These are phyloP conservation scores for Mycena rosella DNA, from an alignment of 768 basidiomycete species.

Conservation along the genomic window DNA sequence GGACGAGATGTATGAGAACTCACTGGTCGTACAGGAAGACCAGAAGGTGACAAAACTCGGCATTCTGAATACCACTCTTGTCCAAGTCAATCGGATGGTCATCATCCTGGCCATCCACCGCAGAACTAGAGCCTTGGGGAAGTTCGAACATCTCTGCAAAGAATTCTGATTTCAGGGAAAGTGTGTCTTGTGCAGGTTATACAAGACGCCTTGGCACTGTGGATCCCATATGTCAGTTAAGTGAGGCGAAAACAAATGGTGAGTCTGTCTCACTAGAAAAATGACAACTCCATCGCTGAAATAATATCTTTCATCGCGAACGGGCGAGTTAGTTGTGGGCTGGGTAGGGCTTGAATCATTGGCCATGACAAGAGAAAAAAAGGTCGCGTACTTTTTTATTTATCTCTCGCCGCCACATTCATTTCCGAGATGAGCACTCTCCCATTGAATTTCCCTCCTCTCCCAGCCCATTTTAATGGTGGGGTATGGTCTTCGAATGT, in stretches of 20 bases:
- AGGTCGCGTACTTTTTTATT: background rate
- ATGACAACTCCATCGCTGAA: background rate
- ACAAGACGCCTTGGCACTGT: background rate
- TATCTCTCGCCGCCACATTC: background rate
- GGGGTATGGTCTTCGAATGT: constrained; percentile 9
- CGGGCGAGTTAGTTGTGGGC: background rate
- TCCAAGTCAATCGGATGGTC: background rate
- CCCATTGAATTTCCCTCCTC: background rate
- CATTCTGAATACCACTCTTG: background rate
- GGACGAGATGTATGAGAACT: background rate
- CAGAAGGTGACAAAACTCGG: background rate
- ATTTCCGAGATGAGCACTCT: background rate
- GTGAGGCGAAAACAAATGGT: too few species aligned
- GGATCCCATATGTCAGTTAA: background rate
- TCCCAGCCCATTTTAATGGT: constrained; percentile 19
- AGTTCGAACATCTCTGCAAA: background rate
- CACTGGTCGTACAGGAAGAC: constrained; percentile 1
- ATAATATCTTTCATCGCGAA: background rate
- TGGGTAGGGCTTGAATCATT: background rate
- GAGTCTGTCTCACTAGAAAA: constrained; percentile 1
- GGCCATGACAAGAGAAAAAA: background rate
- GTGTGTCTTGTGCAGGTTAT: background rate
- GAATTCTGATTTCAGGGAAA: background rate
- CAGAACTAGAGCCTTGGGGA: background rate
- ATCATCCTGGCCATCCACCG: background rate